Conservation (phyloP, 2,329 filamentous ascomycete species). For the Ascochyta koolunga region DNA sequence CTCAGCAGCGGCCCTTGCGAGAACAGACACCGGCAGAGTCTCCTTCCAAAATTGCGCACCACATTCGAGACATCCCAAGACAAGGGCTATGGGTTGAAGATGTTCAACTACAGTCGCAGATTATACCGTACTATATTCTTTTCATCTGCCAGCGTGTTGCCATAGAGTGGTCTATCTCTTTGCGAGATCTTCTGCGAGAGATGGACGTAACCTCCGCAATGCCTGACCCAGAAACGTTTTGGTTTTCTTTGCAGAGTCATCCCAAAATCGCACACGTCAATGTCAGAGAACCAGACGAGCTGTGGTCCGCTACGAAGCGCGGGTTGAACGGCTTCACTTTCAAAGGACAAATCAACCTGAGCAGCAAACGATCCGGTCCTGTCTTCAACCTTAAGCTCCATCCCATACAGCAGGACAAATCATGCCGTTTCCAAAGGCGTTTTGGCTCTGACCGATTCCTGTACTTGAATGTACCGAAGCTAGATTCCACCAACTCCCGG, state of each 20-base stretch:
- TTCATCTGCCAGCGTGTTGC: conserved; percentile 44
- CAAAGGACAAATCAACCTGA: conserved; percentile 38
- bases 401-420: conserved; percentile 36
- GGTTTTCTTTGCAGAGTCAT: conserved; percentile 19
- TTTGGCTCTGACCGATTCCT: conserved; percentile 52
- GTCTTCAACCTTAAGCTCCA: conserved; percentile 36
- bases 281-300: conserved; percentile 19
- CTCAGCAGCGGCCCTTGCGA: neutral
- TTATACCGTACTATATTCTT: conserved; percentile 38
- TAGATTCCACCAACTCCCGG: neutral
- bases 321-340: conserved; percentile 41
- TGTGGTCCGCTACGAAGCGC: conserved; percentile 35
- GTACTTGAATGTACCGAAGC: conserved; percentile 45
- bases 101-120: conserved; percentile 7
- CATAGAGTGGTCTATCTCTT: conserved; percentile 13
- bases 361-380: conserved; percentile 14
- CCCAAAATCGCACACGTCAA: conserved; percentile 1
- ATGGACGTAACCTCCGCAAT: conserved; percentile 13
- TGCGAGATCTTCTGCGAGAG: conserved; percentile 22
- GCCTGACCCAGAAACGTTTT: conserved; percentile 28
- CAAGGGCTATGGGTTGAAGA: conserved; percentile 39
- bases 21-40: conserved; percentile 11
- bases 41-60: conserved; percentile 24
- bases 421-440: conserved; percentile 46
- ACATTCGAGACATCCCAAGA: conserved; percentile 36